phyloP scores from a whole-genome alignment of 177 flowering plant species.

The Tripterygium wilfordii region DNA sequence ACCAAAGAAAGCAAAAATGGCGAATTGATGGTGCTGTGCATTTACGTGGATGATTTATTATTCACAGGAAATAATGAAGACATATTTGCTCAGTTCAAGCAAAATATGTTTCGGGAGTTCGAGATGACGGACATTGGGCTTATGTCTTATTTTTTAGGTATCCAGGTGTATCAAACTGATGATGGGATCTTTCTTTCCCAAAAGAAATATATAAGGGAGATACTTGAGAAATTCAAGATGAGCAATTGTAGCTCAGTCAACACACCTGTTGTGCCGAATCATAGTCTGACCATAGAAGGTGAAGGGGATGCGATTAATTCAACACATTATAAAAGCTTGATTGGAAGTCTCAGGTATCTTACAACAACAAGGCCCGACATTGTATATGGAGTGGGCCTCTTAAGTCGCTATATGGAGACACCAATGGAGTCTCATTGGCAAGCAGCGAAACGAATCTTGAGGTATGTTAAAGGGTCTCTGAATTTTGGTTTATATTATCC shows the following conservation, averaged over 20 bases:
- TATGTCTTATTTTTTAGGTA: not conserved
- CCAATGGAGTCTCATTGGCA: too few species aligned
- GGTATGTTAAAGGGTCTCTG: too few species aligned
- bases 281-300: not conserved
- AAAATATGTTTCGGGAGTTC: not conserved
- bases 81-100: not conserved
- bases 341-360: not conserved
- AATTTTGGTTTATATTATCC: too few species aligned
- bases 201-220: not conserved
- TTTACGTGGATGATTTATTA: not conserved
- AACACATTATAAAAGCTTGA: not conserved
- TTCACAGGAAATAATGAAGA: not conserved
- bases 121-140: not conserved
- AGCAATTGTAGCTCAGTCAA: not conserved
- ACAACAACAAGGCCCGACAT: not conserved
- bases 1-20: not conserved
- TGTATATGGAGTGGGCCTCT: too few species aligned
- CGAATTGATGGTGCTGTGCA: not conserved
- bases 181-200: not conserved
- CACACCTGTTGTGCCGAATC: not conserved
- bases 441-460: too few species aligned
- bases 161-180: not conserved
- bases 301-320: not conserved
- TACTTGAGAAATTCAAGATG: not conserved
- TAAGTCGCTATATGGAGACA: too few species aligned